Evolutionary conservation across 1,284 basidiomycete genomes (phyloP).

Genomic region (Ceratobasidium sp.): DNA sequence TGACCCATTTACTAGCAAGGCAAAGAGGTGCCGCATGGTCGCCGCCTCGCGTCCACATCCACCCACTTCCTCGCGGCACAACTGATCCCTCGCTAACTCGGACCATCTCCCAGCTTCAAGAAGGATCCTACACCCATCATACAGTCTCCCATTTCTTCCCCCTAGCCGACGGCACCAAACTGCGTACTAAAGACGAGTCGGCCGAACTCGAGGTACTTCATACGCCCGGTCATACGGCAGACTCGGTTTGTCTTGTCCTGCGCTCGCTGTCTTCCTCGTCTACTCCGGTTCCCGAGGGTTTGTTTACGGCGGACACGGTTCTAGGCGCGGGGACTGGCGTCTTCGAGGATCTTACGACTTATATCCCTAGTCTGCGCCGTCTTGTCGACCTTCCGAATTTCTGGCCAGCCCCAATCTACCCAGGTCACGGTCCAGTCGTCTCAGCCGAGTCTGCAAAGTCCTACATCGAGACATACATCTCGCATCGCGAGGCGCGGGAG

Average conservation of each 20-base stretch:
- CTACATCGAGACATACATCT: slow-evolving; percentile 77
- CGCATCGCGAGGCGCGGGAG: slow-evolving; percentile 86
- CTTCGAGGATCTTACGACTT: slow-evolving; percentile 84
- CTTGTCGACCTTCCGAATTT: slow-evolving; percentile 61
- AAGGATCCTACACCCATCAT: slow-evolving; percentile 6
- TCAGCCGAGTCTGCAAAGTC: slow-evolving; percentile 61
- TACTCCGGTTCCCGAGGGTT: slow-evolving; percentile 62
- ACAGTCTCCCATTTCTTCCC: slow-evolving; percentile 24
- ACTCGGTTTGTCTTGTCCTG: slow-evolving; percentile 81
- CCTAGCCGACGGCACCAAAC: slow-evolving; percentile 36
- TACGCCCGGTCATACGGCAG: slow-evolving; percentile 91
- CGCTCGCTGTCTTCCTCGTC: slow-evolving; percentile 47
- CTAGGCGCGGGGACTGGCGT: slow-evolving; percentile 91
- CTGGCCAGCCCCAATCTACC: slow-evolving; percentile 66
- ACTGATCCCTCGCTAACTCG: slow-evolving; percentile 7
- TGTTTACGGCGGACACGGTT: slow-evolving; percentile 92
- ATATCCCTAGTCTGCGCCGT: slow-evolving; percentile 74
- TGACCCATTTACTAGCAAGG: background rate
- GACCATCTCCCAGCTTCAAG: slow-evolving; percentile 13
- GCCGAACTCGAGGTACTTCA: slow-evolving; percentile 71
- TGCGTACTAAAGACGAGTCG: slow-evolving; percentile 47
- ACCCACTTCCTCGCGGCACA: slow-evolving; percentile 54
- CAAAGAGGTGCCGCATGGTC: slow-evolving; percentile 54
- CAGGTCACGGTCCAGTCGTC: slow-evolving; percentile 88
- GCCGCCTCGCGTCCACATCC: slow-evolving; percentile 78